Evolutionary conservation across 2,329 filamentous ascomycete species (phyloP).

Genomic region (Chaetothyriales sp.): DNA sequence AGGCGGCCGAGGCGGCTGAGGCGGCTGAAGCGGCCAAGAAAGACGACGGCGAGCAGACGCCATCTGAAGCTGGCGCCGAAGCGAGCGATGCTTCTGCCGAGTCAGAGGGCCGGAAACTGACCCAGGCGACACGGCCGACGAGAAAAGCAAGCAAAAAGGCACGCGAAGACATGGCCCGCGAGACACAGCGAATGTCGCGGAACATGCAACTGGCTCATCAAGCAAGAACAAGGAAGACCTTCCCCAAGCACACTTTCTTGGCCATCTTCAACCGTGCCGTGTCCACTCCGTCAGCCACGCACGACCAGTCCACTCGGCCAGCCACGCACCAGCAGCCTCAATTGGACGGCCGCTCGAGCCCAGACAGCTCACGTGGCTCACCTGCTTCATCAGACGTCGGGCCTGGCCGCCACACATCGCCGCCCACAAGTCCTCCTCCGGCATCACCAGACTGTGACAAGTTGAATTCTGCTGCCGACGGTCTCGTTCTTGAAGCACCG

Average conservation of each 20-base stretch:
- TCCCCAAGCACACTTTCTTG: constrained; percentile 69
- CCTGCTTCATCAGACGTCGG: constrained; percentile 31
- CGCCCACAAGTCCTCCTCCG: constrained; percentile 52
- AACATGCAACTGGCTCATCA: constrained; percentile 87
- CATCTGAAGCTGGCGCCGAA: constrained; percentile 32
- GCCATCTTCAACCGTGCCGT: constrained; percentile 62
- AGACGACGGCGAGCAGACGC: constrained; percentile 20
- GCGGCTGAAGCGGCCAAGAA: constrained; percentile 35
- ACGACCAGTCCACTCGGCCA: constrained; percentile 9
- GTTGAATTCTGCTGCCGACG: neutral
- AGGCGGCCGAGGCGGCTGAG: constrained; percentile 42
- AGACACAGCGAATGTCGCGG: constrained; percentile 80
- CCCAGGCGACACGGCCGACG: constrained; percentile 45
- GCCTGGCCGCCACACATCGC: constrained; percentile 42
- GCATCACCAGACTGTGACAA: constrained; percentile 4
- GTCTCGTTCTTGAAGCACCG: neutral
- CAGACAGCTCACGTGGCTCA: constrained; percentile 44
- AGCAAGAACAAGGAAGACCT: constrained; percentile 80
- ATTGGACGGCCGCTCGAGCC: constrained; percentile 24
- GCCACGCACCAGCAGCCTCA: constrained; percentile 11
- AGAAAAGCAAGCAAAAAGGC: constrained; percentile 92
- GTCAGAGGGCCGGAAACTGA: constrained; percentile 52
- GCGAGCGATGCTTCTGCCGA: constrained; percentile 47
- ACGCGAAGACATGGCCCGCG: constrained; percentile 82
- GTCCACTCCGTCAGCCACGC: constrained; percentile 16